phyloP scores from a whole-genome alignment of 2,329 filamentous ascomycete genomes.

The Catunica adiposa region DNA sequence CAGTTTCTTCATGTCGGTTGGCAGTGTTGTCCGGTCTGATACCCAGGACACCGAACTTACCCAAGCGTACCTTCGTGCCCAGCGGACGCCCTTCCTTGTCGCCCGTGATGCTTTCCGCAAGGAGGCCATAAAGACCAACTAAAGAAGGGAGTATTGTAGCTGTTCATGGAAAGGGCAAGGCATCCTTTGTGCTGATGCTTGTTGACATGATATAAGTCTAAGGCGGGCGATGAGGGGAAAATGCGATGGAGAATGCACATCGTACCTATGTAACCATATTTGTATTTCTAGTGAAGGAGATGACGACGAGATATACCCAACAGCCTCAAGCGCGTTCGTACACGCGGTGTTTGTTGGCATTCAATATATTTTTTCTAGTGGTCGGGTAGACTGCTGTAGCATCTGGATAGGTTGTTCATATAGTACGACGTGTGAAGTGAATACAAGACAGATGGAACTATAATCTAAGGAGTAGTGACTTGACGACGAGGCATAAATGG shows the following conservation, averaged over 20 bases:
- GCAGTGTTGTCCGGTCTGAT: constrained; percentile 88
- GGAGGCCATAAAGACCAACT: neutral
- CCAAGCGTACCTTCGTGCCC: constrained; percentile 47
- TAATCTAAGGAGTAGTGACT: no score
- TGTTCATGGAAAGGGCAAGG: neutral
- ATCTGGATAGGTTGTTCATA: neutral
- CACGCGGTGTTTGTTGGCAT: neutral
- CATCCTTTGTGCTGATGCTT: neutral
- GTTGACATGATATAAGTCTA: neutral
- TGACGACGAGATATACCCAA: neutral
- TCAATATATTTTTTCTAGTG: neutral
- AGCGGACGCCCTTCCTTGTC: constrained; percentile 56
- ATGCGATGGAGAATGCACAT: neutral
- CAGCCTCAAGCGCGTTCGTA: neutral
- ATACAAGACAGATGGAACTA: neutral
- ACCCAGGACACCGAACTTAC: constrained; percentile 56
- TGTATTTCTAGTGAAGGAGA: neutral
- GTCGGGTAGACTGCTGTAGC: neutral
- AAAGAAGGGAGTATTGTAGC: neutral
- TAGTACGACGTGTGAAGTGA: neutral
- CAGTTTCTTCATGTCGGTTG: constrained; percentile 97
- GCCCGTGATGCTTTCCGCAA: constrained; percentile 22
- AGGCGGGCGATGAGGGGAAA: neutral
- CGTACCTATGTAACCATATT: constrained; percentile 1
- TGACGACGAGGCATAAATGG: no score